Evolutionary conservation across 441 rosid genomes (phyloP).

Genomic region (Arabidopsis hybrid): DNA sequence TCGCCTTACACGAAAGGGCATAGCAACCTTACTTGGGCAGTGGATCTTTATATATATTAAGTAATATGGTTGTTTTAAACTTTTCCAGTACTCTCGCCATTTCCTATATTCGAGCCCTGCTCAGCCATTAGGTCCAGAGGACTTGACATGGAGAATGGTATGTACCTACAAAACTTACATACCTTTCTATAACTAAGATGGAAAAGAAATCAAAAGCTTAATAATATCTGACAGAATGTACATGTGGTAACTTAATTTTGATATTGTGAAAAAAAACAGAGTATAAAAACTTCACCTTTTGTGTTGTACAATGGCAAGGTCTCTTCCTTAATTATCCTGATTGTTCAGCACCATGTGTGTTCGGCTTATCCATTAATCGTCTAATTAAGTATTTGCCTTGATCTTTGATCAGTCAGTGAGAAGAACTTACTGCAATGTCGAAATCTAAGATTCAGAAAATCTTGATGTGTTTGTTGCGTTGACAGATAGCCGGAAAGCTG

Average conservation of each 20-base stretch:
- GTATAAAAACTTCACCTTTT: not conserved
- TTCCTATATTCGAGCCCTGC: constrained; percentile 90
- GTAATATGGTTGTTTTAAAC: constrained; percentile 5
- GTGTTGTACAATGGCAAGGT: not conserved
- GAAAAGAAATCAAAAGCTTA: not conserved
- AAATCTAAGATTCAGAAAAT: constrained; percentile 1
- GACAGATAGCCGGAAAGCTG: constrained; percentile 84
- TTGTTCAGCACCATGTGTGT: not conserved
- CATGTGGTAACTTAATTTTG: not conserved
- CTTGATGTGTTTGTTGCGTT: constrained; percentile 23
- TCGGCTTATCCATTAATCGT: not conserved
- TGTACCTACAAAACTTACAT: constrained; percentile 32
- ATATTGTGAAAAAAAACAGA: not conserved
- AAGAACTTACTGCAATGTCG: constrained; percentile 6
- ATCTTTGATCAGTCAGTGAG: not conserved
- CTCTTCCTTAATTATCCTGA: not conserved
- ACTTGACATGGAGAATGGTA: constrained; percentile 93
- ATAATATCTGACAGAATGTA: not conserved
- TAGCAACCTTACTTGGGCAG: not conserved
- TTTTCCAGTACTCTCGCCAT: constrained; percentile 74
- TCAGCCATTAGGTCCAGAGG: constrained; percentile 94
- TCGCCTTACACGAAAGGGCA: no score
- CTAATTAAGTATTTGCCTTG: not conserved
- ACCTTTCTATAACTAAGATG: not conserved
- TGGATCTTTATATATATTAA: constrained; percentile 1